Conservation (phyloP, 768 basidiomycete species). For the Pulveroboletus sp. region DNA sequence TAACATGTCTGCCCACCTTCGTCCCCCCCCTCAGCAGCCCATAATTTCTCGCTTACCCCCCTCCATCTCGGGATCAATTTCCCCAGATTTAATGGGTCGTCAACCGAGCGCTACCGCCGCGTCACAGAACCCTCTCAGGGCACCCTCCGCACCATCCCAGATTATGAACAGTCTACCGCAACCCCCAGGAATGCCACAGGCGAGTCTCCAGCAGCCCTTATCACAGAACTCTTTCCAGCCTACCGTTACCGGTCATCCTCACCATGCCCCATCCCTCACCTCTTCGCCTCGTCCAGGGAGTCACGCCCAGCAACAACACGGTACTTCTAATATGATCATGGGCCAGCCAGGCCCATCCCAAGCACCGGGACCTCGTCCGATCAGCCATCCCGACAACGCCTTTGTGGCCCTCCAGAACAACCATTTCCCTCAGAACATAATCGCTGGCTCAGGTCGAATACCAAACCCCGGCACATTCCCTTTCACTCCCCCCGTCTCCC, state of each 20-base stretch:
- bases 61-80: slow-evolving; percentile 35
- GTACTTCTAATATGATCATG: slow-evolving; percentile 28
- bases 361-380: slow-evolving; percentile 30
- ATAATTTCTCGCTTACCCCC: slow-evolving; percentile 31
- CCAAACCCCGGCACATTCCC: slow-evolving; percentile 34
- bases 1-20: slow-evolving; percentile 36
- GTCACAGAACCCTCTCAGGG: slow-evolving; percentile 40
- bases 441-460: slow-evolving; percentile 34
- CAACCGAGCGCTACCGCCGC: slow-evolving; percentile 37
- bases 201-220: slow-evolving; percentile 26
- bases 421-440: slow-evolving; percentile 30
- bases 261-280: slow-evolving; percentile 27
- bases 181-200: slow-evolving; percentile 31
- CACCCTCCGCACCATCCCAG: slow-evolving; percentile 41
- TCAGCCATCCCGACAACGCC: slow-evolving; percentile 44
- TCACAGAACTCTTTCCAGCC: slow-evolving; percentile 30
- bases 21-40: slow-evolving; percentile 34
- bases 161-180: slow-evolving; percentile 45
- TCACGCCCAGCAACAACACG: slow-evolving; percentile 27
- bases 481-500: slow-evolving; percentile 48
- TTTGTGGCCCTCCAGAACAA: slow-evolving; percentile 40
- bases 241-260: slow-evolving; percentile 24
- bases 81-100: slow-evolving; percentile 41
- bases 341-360: slow-evolving; percentile 29
- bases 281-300: slow-evolving; percentile 29